A percentile compares a stretch with the other conserved stretches of the same genome.
phyloP scores from a whole-genome alignment of 73 alveolate species.

The Paramecium sonneborni region DNA sequence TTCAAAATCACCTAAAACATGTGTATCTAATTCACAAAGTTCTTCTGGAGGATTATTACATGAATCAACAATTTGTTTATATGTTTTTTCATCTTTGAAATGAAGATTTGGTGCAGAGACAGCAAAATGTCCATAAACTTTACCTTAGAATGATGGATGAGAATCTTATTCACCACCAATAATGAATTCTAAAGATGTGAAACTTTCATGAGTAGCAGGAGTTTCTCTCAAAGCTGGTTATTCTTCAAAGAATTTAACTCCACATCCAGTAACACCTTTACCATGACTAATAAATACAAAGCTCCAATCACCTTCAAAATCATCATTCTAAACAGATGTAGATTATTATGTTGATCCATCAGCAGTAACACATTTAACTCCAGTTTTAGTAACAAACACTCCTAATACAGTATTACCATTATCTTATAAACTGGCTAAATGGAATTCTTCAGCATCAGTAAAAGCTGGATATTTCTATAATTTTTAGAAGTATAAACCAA shows the following conservation, averaged over 20 bases:
- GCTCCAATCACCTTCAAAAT: constrained; percentile 34
- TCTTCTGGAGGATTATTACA: constrained; percentile 11
- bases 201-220: background rate
- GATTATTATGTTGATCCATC: background rate
- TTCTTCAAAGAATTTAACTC: constrained; percentile 1
- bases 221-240: background rate
- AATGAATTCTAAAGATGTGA: background rate
- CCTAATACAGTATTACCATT: background rate
- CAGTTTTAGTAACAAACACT: background rate
- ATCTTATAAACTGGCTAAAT: background rate
- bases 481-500: constrained; percentile 35
- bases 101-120: background rate
- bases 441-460: background rate
- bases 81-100: background rate
- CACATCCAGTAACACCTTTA: background rate
- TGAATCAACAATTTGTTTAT: background rate
- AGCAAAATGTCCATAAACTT: constrained; percentile 10
- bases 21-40: background rate
- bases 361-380: background rate
- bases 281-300: constrained; percentile 4
- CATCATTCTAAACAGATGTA: background rate
- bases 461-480: background rate
- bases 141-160: constrained; percentile 44
- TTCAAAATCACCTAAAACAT: constrained; percentile 3
- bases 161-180: background rate